Evolutionary conservation across 208 protist genomes (phyloP).

Genomic region (Trypanosoma congolense): DNA sequence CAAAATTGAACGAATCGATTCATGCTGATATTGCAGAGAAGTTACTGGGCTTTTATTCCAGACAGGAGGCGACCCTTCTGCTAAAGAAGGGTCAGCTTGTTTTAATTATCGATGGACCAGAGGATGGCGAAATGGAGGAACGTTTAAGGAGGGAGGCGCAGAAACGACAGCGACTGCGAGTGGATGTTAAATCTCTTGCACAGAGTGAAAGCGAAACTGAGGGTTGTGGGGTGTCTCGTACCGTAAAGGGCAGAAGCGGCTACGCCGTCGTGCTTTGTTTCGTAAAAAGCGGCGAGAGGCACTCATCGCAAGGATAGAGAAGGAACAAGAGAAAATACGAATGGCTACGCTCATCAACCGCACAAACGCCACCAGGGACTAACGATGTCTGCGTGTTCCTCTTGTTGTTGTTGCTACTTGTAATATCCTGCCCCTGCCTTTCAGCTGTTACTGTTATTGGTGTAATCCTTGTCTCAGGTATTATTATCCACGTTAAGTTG

Average conservation of each 20-base stretch:
- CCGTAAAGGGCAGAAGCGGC: constrained; percentile 4
- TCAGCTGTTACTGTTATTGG: no score
- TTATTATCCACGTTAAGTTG: no score
- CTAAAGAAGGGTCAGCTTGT: constrained; percentile 80
- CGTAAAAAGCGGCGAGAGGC: constrained; percentile 23
- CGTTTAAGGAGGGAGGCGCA: constrained; percentile 46
- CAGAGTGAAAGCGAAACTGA: neutral
- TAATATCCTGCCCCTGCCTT: no score
- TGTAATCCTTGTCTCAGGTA: no score
- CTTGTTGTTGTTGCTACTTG: neutral
- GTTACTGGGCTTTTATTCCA: constrained; percentile 68
- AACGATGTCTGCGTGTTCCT: constrained; percentile 1
- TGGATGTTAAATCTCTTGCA: constrained; percentile 30
- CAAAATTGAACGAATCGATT: constrained; percentile 87
- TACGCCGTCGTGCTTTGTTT: constrained; percentile 14
- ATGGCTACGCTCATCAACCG: constrained; percentile 52
- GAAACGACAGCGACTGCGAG: constrained; percentile 55
- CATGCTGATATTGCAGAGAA: constrained; percentile 76
- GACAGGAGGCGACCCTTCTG: constrained; percentile 60
- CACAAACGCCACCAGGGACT: constrained; percentile 30
- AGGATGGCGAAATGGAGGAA: constrained; percentile 50
- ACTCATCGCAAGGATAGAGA: constrained; percentile 65
- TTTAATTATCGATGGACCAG: constrained; percentile 70
- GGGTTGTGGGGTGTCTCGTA: neutral
- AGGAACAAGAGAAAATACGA: constrained; percentile 70